Percentiles rank a stretch among this genome's conserved stretches.
phyloP scores from a whole-genome alignment of 176 grass and related monocot genomes.

The Ensete ventricosum region DNA sequence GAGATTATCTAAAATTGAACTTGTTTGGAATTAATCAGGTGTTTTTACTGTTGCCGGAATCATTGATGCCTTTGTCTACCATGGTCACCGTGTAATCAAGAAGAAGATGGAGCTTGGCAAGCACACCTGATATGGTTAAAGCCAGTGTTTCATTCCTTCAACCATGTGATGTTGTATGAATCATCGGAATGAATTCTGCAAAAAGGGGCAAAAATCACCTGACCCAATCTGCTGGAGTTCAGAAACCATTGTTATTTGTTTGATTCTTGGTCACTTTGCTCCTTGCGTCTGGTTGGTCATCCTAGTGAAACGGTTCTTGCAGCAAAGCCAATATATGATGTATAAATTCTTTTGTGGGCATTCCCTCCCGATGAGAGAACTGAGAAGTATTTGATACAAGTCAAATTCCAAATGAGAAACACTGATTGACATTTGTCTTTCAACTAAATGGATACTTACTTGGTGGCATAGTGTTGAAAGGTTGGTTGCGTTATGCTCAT shows the following conservation, averaged over 20 bases:
- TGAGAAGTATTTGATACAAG: not conserved
- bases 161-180: not conserved
- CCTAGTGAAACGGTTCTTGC: not conserved
- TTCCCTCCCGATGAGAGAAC: not conserved
- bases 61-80: conserved; percentile 88
- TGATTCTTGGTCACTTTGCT: too few species aligned
- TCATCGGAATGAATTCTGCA: too few species aligned
- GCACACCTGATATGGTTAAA: conserved; percentile 27
- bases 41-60: conserved; percentile 89
- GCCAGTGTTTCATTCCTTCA: not conserved
- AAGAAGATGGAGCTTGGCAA: conserved; percentile 97
- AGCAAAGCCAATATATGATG: not conserved
- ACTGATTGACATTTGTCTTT: not conserved
- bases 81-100: conserved; percentile 86
- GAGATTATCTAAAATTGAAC: not conserved
- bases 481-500: too few species aligned
- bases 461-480: not conserved
- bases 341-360: not conserved
- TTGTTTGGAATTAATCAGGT: conserved; percentile 26
- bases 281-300: not conserved
- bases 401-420: not conserved
- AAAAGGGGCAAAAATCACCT: too few species aligned
- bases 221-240: too few species aligned
- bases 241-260: too few species aligned
- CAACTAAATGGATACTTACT: not conserved